Evolutionary conservation across 2,329 filamentous ascomycete species (phyloP), one percentile per base, ranked within the genome.

Genomic region (Phyllosticta capitalensis): DNA sequence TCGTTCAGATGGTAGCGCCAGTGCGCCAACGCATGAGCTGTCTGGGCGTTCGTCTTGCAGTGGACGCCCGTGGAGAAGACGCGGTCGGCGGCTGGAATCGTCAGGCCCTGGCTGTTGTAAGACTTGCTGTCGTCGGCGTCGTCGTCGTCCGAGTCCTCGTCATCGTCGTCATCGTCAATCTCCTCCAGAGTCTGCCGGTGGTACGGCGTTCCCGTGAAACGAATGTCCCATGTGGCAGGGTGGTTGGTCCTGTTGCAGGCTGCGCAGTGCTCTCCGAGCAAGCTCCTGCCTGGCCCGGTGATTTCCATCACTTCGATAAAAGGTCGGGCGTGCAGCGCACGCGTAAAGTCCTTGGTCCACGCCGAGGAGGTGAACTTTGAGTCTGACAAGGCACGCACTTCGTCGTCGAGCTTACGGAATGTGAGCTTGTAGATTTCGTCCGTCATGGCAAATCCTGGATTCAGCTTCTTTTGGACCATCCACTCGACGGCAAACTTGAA

Each of bases 381-480:
- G 3, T 79, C 81, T 0, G 86, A 84, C 2, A 89, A 79, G 0
- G 83, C 86, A 48, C 76, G 78, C 14, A 89, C 83, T 68, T 91
- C 87, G 64, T 88, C 83, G 63, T 89, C 82, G 0, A 92, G 76
- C 67, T 89, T 90, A 54, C 75, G 75, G 76, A 90, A 91, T 0
- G 88, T 84, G 24, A 88, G 77, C 12, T 74, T 67, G 70, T 90
- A 94, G 12, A 90, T 75, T 7, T 81, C 77, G 61, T 89, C 83
- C 5, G 81, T 74, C 19, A 80, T 79, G 10, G 81, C 74, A 66
- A 91, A 92, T 0, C 78, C 83, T 0, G 88, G 88, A 64, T 91
- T 87, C 55, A 94, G 79, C 65, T 87, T 86, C 68, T 88, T 88
- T 66, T 90, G 87, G 2, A 92, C 85, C 73, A 92, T 86, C 88